Base-by-base conservation (phyloP, 2,329 filamentous ascomycete genomes). In the Ceratocystis alfenasii region DNA sequence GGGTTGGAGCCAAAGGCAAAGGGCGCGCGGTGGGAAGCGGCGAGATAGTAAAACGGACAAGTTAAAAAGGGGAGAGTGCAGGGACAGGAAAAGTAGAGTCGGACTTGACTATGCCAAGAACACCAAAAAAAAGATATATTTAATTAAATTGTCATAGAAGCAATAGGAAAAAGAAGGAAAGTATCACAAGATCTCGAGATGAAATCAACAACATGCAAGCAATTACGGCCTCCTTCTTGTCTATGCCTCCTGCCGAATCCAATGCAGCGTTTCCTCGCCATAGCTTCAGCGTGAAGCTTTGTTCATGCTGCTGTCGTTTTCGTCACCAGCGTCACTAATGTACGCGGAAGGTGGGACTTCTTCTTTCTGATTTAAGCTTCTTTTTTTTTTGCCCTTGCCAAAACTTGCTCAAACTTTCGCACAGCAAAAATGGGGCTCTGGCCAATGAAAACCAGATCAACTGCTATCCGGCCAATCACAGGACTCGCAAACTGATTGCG, bases 401-500 rank as follows among this genome's bases (percentile, higher is more conserved):
- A 80, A 41, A 80, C 71, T 75, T 80, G 78, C 78, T 80, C 78
- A 80, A 80, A 79, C 72, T 72, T 73, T 72, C 78, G 76, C 77
- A 77, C 8, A 6, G 36, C 36, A 50, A 44, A 60, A 45, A 5
- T 15, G 36, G 41, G 25, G 3, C 28, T 12, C 15, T 33, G n/a
- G 33, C 62, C 62, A 67, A 67, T 67, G 30, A 62, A 17, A 57
- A 1, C n/a, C 7, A 22, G 1, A 8, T 5, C 5, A n/a, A 0
- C 48, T 2, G 22, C 10, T 12, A 2, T 10, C 10, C 7, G 3
- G 48, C 48, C 48, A 53, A 53, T 53, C 10, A 53, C 48, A 53
- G 7, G 1, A 10, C 25, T 3, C 4, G 1, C 20, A 41, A 1
- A 10, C 25, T 17, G 10, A 15, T 3, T 53, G 22, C 48, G 48